A percentile compares a stretch with the other conserved stretches of the same genome.
phyloP scores from a whole-genome alignment of 257 asterid species.

The Paraleonurus japonicus region DNA sequence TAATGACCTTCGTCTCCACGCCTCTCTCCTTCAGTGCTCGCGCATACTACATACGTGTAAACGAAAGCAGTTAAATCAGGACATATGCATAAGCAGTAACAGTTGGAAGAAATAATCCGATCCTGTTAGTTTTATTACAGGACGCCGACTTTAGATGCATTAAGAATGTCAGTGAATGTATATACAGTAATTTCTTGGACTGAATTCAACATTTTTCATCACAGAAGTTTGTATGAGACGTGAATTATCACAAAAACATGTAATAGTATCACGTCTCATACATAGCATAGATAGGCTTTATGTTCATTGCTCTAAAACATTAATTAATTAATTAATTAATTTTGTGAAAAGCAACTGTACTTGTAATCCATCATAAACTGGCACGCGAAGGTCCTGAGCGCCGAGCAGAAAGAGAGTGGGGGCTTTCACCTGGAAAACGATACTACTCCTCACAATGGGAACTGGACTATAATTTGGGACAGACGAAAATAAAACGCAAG shows the following conservation, averaged over 20 bases:
- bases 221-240: no score
- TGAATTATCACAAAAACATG: no score
- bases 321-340: no score
- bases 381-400: slow-evolving; percentile 87
- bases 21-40: slow-evolving; percentile 82
- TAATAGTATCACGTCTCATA: no score
- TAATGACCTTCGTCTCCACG: slow-evolving; percentile 61
- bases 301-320: not conserved
- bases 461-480: not conserved
- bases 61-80: not conserved
- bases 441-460: not conserved
- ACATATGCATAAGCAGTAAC: not conserved
- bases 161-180: not conserved
- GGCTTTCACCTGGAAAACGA: slow-evolving; percentile 70
- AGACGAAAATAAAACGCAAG: not conserved
- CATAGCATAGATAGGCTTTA: no score
- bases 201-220: no score
- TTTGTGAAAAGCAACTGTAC: slow-evolving; percentile 36
- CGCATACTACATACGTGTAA: slow-evolving; percentile 49
- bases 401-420: slow-evolving; percentile 81
- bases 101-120: not conserved
- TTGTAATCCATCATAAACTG: slow-evolving; percentile 75
- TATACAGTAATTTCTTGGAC: not conserved
- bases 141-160: not conserved
- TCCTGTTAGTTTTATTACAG: not conserved